Percentiles rank a stretch among this genome's conserved stretches.
These are phyloP conservation scores for Pythium dissotocum DNA, from an alignment of 352 stramenopile species.

Conservation along the genomic window DNA sequence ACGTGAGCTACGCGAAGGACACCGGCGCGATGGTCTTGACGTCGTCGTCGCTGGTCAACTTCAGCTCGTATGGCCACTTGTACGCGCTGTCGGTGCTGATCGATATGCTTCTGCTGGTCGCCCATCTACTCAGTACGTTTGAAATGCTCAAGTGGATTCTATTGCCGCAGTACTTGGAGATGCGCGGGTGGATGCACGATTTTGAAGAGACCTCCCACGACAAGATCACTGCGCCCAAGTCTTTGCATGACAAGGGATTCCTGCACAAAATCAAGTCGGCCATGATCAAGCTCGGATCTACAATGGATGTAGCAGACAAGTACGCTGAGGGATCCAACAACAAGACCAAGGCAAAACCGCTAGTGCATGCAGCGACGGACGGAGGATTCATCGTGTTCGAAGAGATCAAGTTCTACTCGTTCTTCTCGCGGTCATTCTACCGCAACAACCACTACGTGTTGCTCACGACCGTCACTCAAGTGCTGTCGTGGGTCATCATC, in stretches of 20 bases:
- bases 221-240: conserved; percentile 9
- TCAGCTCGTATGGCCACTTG: conserved; percentile 25
- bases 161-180: conserved; percentile 22
- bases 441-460: conserved; percentile 19
- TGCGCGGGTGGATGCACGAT: conserved; percentile 30
- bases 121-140: conserved; percentile 21
- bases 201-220: conserved; percentile 21
- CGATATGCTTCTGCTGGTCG: conserved; percentile 21
- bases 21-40: conserved; percentile 5
- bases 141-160: conserved; percentile 34
- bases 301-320: background rate
- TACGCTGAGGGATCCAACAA: background rate
- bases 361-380: conserved; percentile 17
- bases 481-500: conserved; percentile 29
- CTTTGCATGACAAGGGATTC: conserved; percentile 7
- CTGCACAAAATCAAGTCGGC: conserved; percentile 5
- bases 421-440: conserved; percentile 37
- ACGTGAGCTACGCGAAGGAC: conserved; percentile 16
- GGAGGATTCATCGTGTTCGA: conserved; percentile 16
- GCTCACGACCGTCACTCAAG: conserved; percentile 21
- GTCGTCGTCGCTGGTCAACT: conserved; percentile 19
- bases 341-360: conserved; percentile 6
- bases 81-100: conserved; percentile 25
- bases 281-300: background rate
- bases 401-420: conserved; percentile 34